Percentiles rank a stretch among this genome's conserved stretches.
Evolutionary conservation across 306 rosid genomes (phyloP).

Genomic region (Geum urbanum): DNA sequence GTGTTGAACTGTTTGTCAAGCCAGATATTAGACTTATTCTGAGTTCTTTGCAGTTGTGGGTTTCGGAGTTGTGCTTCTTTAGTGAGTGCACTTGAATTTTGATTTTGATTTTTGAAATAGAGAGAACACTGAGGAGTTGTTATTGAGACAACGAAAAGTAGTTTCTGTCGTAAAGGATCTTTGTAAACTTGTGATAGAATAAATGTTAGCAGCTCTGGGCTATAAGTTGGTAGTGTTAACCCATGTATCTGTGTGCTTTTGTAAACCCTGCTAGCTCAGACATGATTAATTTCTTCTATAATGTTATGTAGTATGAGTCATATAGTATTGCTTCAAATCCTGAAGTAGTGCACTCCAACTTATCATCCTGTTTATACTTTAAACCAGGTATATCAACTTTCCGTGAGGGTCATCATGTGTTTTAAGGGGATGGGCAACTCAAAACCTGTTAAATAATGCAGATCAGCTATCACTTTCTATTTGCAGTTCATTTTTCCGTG

Average conservation of each 20-base stretch:
- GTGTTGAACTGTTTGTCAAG: not conserved
- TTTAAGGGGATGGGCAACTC: slow-evolving; percentile 28
- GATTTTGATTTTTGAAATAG: not conserved
- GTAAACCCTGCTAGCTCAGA: not conserved
- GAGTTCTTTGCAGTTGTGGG: not conserved
- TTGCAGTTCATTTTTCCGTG: slow-evolving; percentile 34
- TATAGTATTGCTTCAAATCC: slow-evolving; percentile 20
- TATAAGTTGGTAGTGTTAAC: slow-evolving; percentile 5
- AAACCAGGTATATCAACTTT: slow-evolving; percentile 37
- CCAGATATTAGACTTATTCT: not conserved
- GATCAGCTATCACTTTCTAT: slow-evolving; percentile 32
- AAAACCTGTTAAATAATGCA: slow-evolving; percentile 37
- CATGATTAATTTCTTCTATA: not conserved
- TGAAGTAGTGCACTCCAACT: slow-evolving; percentile 28
- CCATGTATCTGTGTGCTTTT: not conserved
- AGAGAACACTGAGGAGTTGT: not conserved
- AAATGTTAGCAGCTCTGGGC: slow-evolving; percentile 5
- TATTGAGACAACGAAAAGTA: not conserved
- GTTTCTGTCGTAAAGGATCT: not conserved
- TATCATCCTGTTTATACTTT: slow-evolving; percentile 28
- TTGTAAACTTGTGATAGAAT: not conserved
- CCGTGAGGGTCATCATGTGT: slow-evolving; percentile 22
- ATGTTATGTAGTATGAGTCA: not conserved
- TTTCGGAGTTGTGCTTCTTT: slow-evolving; percentile 6
- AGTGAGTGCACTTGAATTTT: slow-evolving; percentile 23